Conservation (phyloP, 1,139 yeast species). For the Lodderomyces oxycetoniae region DNA sequence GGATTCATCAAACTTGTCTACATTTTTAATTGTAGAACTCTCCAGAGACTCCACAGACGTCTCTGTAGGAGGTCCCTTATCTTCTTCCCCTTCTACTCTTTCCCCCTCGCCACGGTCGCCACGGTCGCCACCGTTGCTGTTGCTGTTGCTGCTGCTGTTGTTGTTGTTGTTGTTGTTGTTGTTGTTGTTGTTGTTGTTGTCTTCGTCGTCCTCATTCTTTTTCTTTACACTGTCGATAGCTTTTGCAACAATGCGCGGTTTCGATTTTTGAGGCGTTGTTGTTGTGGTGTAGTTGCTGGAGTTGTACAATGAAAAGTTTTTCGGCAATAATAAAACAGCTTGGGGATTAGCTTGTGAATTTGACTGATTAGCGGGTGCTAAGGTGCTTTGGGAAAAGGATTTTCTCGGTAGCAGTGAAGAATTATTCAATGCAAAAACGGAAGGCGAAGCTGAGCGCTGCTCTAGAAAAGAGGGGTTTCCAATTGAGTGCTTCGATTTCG, state of each 20-base stretch:
- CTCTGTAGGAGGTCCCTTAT: no score
- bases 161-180: slow-evolving; percentile 1
- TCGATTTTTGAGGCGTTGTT: slow-evolving; percentile 1
- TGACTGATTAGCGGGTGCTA: slow-evolving; percentile 29
- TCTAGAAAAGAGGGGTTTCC: no score
- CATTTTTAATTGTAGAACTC: not conserved
- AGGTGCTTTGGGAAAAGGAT: no score
- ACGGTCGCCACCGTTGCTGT: no score
- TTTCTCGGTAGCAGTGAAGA: no score
- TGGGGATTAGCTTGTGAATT: slow-evolving; percentile 23
- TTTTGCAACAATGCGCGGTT: not conserved
- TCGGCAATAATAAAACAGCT: slow-evolving; percentile 43
- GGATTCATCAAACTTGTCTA: not conserved
- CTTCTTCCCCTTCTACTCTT: no score
- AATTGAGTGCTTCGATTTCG: no score
- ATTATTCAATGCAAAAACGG: no score
- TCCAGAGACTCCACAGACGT: no score
- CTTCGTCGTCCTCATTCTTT: no score
- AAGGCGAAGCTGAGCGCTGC: no score
- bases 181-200: slow-evolving; percentile 3
- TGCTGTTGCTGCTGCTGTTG: not conserved
- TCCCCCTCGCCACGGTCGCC: no score
- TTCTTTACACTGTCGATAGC: not conserved
- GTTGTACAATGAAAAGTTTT: slow-evolving; percentile 33
- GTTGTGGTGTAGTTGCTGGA: not conserved